Percentiles rank a stretch among this genome's conserved stretches.
phyloP scores from a whole-genome alignment of 139 green algal genomes.

The Picochlorum costavermella region DNA sequence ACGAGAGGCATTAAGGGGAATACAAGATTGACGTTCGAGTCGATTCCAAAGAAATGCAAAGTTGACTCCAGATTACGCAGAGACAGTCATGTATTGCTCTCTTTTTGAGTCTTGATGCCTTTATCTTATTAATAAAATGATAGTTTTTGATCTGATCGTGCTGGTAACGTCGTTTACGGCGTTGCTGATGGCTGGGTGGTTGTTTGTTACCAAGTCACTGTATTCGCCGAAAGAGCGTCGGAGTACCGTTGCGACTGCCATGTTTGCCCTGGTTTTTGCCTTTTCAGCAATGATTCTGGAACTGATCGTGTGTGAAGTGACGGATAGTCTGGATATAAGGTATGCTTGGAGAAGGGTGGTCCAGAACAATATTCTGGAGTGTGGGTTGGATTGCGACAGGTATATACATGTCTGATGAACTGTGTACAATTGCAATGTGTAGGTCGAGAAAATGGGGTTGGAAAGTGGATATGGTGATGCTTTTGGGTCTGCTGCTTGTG shows the following conservation, averaged over 20 bases:
- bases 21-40: too few species aligned
- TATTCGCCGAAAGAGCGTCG: slow-evolving; percentile 42
- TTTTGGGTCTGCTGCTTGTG: slow-evolving; percentile 73
- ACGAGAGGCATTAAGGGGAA: too few species aligned
- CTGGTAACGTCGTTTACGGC: neutral
- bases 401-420: too few species aligned
- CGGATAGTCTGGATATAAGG: slow-evolving; percentile 50
- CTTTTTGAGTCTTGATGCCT: too few species aligned
- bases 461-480: slow-evolving; percentile 60
- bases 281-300: slow-evolving; percentile 82
- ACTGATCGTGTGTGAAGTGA: slow-evolving; percentile 84
- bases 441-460: slow-evolving; percentile 29
- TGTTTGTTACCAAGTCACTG: slow-evolving; percentile 45
- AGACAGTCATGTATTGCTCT: too few species aligned
- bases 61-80: too few species aligned
- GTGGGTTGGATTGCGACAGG: too few species aligned
- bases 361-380: neutral
- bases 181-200: neutral
- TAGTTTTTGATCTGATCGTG: neutral
- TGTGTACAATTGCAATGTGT: neutral
- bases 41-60: too few species aligned
- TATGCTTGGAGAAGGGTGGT: neutral
- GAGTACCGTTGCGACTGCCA: slow-evolving; percentile 35
- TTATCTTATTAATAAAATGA: too few species aligned
- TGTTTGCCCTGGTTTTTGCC: slow-evolving; percentile 83